Conservation (phyloP, 768 basidiomycete genomes). For the Tylopilus sp. region DNA sequence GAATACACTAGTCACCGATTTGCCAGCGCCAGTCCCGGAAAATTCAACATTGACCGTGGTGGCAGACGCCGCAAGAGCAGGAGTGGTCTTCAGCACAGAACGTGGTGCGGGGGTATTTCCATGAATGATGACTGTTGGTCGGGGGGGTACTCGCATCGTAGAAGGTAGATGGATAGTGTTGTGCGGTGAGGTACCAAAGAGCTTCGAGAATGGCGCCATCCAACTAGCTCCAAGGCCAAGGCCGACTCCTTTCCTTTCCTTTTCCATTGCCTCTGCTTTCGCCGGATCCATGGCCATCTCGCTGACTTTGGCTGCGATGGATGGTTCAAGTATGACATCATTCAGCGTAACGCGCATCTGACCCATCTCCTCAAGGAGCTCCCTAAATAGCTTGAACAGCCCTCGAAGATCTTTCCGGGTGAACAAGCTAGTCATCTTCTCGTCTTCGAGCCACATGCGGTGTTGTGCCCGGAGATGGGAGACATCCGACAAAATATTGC, state of each 20-base stretch:
- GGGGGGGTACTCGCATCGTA: constrained; percentile 25
- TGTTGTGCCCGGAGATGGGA: constrained; percentile 69
- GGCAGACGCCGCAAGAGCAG: constrained; percentile 81
- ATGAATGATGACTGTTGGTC: constrained; percentile 24
- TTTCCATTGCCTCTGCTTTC: constrained; percentile 43
- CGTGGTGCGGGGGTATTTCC: constrained; percentile 33
- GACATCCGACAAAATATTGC: constrained; percentile 68
- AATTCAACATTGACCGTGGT: constrained; percentile 98
- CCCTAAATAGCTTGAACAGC: constrained; percentile 82
- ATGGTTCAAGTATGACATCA: constrained; percentile 86
- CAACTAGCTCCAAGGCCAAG: constrained; percentile 49
- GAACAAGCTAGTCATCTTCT: constrained; percentile 56
- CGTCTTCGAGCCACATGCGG: constrained; percentile 71
- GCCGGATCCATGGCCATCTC: constrained; percentile 64
- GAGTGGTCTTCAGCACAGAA: constrained; percentile 73
- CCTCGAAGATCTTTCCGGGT: constrained; percentile 78
- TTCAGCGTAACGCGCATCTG: constrained; percentile 81
- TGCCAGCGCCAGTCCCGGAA: constrained; percentile 64
- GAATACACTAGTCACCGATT: constrained; percentile 47
- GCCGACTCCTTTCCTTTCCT: constrained; percentile 30
- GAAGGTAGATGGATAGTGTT: constrained; percentile 14
- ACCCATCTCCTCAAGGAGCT: constrained; percentile 79
- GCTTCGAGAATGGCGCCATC: constrained; percentile 85
- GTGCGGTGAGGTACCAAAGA: constrained; percentile 50
- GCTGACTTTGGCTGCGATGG: constrained; percentile 65